phyloP scores from a whole-genome alignment of 257 asterid species.

The Scutellaria minor region DNA sequence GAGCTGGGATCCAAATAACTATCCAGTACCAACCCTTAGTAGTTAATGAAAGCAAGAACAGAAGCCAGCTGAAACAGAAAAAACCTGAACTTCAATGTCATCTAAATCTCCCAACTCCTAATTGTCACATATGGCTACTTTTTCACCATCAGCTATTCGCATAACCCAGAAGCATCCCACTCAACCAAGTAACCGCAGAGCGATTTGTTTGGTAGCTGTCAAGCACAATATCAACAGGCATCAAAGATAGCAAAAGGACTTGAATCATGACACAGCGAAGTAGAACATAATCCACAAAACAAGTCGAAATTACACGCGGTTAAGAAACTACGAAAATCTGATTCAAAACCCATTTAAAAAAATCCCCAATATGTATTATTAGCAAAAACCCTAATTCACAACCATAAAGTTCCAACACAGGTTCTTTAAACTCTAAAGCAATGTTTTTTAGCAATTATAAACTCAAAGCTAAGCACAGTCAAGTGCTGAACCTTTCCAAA shows the following conservation, averaged over 20 bases:
- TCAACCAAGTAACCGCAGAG: slow-evolving; percentile 15
- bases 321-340: neutral
- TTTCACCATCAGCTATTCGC: slow-evolving; percentile 24
- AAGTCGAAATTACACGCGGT: neutral
- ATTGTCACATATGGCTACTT: neutral
- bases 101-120: slow-evolving; percentile 19
- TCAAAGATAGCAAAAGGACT: neutral
- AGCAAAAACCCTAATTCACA: slow-evolving; percentile 47
- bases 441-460: slow-evolving; percentile 24
- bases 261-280: neutral
- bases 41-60: slow-evolving; percentile 1
- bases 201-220: slow-evolving; percentile 26
- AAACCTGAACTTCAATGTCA: slow-evolving; percentile 14
- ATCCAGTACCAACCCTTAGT: slow-evolving; percentile 41
- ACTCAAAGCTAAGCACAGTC: neutral
- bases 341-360: neutral
- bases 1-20: slow-evolving; percentile 42
- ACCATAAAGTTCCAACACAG: slow-evolving; percentile 14
- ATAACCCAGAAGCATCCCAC: slow-evolving; percentile 20
- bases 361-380: neutral
- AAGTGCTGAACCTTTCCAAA: slow-evolving; percentile 5
- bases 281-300: too few relatives aligned
- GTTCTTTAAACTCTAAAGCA: slow-evolving; percentile 31
- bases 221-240: slow-evolving; percentile 27
- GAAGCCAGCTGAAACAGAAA: slow-evolving; percentile 8